Evolutionary conservation across 352 stramenopile genomes (phyloP), one percentile per base, ranked within the genome.

Genomic region (Globisporangium acanthophoron): DNA sequence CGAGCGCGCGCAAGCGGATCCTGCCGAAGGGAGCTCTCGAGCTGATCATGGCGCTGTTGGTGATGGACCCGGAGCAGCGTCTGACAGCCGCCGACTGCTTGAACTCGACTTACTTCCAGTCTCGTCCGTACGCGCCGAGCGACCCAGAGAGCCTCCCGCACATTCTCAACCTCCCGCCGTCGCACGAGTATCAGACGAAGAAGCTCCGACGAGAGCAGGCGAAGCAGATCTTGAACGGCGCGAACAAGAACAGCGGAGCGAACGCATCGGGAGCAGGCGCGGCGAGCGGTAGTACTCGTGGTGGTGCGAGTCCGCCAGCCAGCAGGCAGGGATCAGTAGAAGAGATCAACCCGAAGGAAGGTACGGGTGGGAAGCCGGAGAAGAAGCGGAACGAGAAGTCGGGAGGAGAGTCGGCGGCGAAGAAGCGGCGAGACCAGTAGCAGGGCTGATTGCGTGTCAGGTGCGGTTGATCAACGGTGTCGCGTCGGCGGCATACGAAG

Each of bases 41-140:
- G 57, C 71, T 99, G 49, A 88, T 99, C 39, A 82, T 91, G 52
- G 86, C 92, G 56, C 86, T 99, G 68, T 76, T 99, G 8, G 88
- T 96, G 49, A 94, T 98, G 60, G 95, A 99, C 71, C 96, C 96
- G 3, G 85, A 96, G 41, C 81, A 96, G 59, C 79, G 97, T 4
- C 78, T 98, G 51, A 98, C 94, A 0, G 94, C 95, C 0, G 73
- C 91, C 1, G 85, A 96, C 47, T 96, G 94, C 21, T 67, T 99
- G 40, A 87, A 96, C 51, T 89, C 98, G 69, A 67, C 79, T 3
- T 99, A 98, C 67, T 99, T 99, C 74, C 79, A 88, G 41, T 60
- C 67, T 12, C 71, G 85, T 1, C 86, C 86, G n/a, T 83, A 74
- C 49, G 71, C 80, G 2, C 81, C 82, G 1, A 66, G 67, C 40